phyloP scores from a whole-genome alignment of 75 land plant genomes.

The Selaginella tamariscina region DNA sequence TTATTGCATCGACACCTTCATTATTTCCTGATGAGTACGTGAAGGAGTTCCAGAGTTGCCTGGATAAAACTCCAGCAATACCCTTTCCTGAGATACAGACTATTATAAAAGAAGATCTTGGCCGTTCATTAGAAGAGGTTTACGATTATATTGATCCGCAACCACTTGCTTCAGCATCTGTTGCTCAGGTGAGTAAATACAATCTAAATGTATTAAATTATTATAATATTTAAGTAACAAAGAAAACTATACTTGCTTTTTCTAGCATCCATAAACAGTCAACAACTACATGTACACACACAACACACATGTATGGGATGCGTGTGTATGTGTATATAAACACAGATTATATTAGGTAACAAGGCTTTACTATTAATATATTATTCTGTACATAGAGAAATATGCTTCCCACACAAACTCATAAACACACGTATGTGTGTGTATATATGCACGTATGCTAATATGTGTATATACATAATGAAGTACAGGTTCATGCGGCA shows the following conservation, averaged over 20 bases:
- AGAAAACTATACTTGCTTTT: too few species aligned
- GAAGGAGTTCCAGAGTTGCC: constrained; percentile 89
- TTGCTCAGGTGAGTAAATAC: constrained; percentile 92
- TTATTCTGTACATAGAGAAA: too few species aligned
- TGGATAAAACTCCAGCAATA: constrained; percentile 77
- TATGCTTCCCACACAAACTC: too few species aligned
- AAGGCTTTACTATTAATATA: too few species aligned
- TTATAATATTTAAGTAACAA: too few species aligned
- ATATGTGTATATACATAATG: neutral
- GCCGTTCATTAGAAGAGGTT: constrained; percentile 68
- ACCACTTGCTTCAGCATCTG: constrained; percentile 96
- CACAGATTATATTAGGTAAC: too few species aligned
- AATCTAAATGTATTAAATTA: too few species aligned
- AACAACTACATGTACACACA: neutral
- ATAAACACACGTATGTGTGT: too few species aligned
- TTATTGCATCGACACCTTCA: constrained; percentile 92
- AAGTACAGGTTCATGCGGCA: constrained; percentile 81
- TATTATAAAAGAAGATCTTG: constrained; percentile 59
- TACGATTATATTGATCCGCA: constrained; percentile 88
- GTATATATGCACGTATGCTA: neutral
- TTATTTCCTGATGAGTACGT: constrained; percentile 93
- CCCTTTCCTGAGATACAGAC: constrained; percentile 64
- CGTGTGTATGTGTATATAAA: too few species aligned
- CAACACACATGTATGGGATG: constrained; percentile 2
- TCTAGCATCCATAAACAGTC: too few species aligned